phyloP scores from a whole-genome alignment of 257 asterid genomes.

The Lycium barbarum region DNA sequence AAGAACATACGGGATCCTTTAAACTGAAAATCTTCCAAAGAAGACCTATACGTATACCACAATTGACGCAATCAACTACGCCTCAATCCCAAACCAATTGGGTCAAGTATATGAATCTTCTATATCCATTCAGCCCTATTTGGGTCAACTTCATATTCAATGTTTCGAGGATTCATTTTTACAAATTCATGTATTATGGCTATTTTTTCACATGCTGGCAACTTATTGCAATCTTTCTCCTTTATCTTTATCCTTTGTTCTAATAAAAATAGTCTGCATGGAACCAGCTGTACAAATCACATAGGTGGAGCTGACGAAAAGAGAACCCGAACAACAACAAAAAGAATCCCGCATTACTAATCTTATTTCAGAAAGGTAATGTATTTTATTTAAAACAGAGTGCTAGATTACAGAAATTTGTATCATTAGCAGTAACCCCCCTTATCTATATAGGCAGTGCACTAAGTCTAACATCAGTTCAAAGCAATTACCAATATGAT shows the following conservation, averaged over 20 bases:
- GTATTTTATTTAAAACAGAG: neutral
- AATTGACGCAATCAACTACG: neutral
- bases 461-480: neutral
- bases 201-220: neutral
- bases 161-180: neutral
- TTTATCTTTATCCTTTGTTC: neutral
- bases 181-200: neutral
- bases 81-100: neutral
- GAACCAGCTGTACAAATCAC: neutral
- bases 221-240: neutral
- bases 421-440: neutral
- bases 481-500: neutral
- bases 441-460: neutral
- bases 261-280: neutral
- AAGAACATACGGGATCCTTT: neutral
- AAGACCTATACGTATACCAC: neutral
- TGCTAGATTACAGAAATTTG: neutral
- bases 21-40: neutral
- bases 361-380: neutral
- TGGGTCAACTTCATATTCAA: neutral
- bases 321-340: neutral
- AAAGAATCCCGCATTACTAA: neutral
- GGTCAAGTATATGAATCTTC: conserved; percentile 1
- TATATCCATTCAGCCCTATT: neutral
- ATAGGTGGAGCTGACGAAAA: neutral